phyloP scores from a whole-genome alignment of 2,329 filamentous ascomycete species.

The Aureobasidium leucospermi region DNA sequence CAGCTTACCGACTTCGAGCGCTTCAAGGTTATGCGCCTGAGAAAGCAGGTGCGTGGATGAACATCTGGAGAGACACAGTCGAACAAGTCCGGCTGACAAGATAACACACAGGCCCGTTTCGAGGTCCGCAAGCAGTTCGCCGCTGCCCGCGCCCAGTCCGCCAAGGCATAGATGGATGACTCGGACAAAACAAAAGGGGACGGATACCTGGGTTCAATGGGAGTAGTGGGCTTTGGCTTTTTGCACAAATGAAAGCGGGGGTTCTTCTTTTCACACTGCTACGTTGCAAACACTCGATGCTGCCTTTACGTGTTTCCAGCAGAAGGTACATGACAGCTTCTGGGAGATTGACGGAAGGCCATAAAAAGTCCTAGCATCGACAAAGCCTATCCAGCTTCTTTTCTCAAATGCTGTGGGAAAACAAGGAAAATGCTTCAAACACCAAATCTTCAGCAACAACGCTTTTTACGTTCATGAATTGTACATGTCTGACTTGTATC shows the following conservation, averaged over 20 bases:
- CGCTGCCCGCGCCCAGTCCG: slow-evolving; percentile 72
- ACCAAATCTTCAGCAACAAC: slow-evolving; percentile 12
- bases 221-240: slow-evolving; percentile 14
- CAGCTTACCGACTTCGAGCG: slow-evolving; percentile 96
- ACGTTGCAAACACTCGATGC: slow-evolving; percentile 2
- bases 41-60: slow-evolving; percentile 75
- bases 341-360: slow-evolving; percentile 10
- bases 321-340: slow-evolving; percentile 5
- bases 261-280: slow-evolving; percentile 11
- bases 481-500: slow-evolving; percentile 3
- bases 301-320: slow-evolving; percentile 5
- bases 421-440: slow-evolving; percentile 12
- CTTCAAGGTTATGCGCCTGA: slow-evolving; percentile 99
- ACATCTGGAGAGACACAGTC: neutral
- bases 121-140: slow-evolving; percentile 94
- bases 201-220: slow-evolving; percentile 9
- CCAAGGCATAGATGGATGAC: slow-evolving; percentile 46
- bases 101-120: slow-evolving; percentile 60
- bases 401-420: slow-evolving; percentile 9
- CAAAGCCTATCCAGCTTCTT: slow-evolving; percentile 12
- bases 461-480: slow-evolving; percentile 13
- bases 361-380: slow-evolving; percentile 12
- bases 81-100: slow-evolving; percentile 6
- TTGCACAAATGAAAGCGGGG: slow-evolving; percentile 13
- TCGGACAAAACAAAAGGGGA: slow-evolving; percentile 6